A percentile compares a stretch with the other conserved stretches of the same genome.
These are phyloP conservation scores for Conticribra weissflogii DNA, from an alignment of 108 stramenopile genomes.

Conservation along the genomic window DNA sequence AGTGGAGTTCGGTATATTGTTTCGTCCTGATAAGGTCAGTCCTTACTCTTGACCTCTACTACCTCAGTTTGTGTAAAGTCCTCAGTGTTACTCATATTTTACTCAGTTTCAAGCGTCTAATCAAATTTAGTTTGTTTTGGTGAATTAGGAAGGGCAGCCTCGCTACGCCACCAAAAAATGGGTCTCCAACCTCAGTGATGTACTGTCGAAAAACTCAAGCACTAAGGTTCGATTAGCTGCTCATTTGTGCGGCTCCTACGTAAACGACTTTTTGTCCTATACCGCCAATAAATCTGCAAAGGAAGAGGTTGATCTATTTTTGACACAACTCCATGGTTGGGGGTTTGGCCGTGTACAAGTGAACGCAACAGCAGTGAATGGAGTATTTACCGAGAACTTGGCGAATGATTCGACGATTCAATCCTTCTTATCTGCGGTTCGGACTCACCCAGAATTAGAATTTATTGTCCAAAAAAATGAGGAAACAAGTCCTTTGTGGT, in stretches of 20 bases:
- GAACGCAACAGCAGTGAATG: constrained; percentile 94
- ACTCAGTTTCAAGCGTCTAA: no score
- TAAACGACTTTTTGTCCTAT: constrained; percentile 79
- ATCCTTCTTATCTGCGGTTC: constrained; percentile 46
- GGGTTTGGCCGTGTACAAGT: constrained; percentile 93
- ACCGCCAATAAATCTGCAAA: constrained; percentile 7
- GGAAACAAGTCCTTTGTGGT: constrained; percentile 85
- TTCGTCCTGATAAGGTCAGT: constrained; percentile 82
- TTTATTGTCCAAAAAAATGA: constrained; percentile 94
- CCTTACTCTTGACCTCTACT: no score
- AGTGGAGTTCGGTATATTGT: constrained; percentile 93
- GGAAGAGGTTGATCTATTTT: constrained; percentile 64
- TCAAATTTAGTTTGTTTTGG: background rate
- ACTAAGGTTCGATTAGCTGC: constrained; percentile 79
- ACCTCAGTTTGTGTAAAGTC: no score
- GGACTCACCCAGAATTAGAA: constrained; percentile 66
- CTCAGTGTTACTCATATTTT: no score
- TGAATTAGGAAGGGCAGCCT: constrained; percentile 68
- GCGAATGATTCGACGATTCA: constrained; percentile 45
- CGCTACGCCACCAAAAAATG: constrained; percentile 82
- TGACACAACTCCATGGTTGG: constrained; percentile 53
- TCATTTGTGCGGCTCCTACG: constrained; percentile 88
- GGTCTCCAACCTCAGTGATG: constrained; percentile 52
- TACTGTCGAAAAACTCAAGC: constrained; percentile 21
- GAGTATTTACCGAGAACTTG: constrained; percentile 78